Evolutionary conservation across 176 grass and related monocot genomes (phyloP).

Genomic region (Oryza brachyantha): DNA sequence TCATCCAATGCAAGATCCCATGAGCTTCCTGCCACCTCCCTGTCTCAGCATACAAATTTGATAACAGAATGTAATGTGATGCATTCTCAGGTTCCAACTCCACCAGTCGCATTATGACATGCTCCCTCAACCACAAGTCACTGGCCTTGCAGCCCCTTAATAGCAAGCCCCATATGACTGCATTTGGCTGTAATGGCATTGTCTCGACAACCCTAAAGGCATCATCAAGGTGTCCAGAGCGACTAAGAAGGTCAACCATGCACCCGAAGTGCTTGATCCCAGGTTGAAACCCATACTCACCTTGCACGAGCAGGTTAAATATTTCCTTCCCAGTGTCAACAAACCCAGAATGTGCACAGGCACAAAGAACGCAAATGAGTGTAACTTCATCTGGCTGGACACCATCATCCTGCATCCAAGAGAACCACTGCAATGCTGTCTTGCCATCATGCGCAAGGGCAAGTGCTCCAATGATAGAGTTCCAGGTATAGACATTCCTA

Average conservation of each 20-base stretch:
- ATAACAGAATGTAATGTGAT: constrained; percentile 59
- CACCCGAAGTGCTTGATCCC: constrained; percentile 76
- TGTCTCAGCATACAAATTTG: constrained; percentile 60
- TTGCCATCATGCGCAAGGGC: constrained; percentile 45
- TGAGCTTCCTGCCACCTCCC: constrained; percentile 72
- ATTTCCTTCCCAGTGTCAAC: constrained; percentile 58
- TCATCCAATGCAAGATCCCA: constrained; percentile 50
- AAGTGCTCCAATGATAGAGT: constrained; percentile 54
- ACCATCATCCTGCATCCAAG: constrained; percentile 49
- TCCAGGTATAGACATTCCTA: constrained; percentile 69
- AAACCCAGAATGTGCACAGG: constrained; percentile 55
- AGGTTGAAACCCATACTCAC: constrained; percentile 64
- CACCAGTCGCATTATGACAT: constrained; percentile 44
- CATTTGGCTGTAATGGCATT: constrained; percentile 60
- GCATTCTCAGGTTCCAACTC: constrained; percentile 71
- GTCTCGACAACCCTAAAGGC: constrained; percentile 44
- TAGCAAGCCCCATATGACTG: constrained; percentile 68
- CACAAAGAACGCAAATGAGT: constrained; percentile 52
- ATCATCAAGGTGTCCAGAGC: constrained; percentile 50
- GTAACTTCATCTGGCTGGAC: constrained; percentile 57
- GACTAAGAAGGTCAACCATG: constrained; percentile 63
- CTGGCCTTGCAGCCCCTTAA: constrained; percentile 45
- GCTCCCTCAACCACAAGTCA: constrained; percentile 48
- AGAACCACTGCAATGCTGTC: constrained; percentile 56
- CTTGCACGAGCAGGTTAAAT: constrained; percentile 44